Evolutionary conservation across 768 basidiomycete species (phyloP).

Genomic region (Infundibulicybe gibba): DNA sequence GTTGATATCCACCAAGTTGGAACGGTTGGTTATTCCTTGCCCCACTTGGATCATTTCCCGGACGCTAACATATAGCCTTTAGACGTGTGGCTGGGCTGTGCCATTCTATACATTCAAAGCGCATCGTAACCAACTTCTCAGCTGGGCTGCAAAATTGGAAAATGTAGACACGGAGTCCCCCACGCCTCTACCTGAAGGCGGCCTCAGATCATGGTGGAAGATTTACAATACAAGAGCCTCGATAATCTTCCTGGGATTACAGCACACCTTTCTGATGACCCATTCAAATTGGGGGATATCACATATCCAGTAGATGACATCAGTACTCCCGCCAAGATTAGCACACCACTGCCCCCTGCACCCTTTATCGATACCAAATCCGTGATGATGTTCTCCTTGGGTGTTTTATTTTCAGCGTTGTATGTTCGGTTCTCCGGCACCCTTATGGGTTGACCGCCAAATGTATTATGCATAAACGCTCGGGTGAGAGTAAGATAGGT

Average conservation of each 20-base stretch:
- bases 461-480: not conserved
- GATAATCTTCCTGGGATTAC: constrained; percentile 54
- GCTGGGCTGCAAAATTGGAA: constrained; percentile 43
- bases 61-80: not conserved
- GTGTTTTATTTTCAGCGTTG: not conserved
- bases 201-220: constrained; percentile 55
- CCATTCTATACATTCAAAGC: constrained; percentile 56
- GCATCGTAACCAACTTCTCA: constrained; percentile 50
- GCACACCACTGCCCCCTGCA: not conserved
- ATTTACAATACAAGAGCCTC: constrained; percentile 45
- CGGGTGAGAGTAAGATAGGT: too few species aligned
- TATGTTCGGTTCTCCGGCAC: not conserved
- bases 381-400: not conserved
- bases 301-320: not conserved
- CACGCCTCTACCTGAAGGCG: constrained; percentile 23
- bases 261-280: constrained; percentile 11
- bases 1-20: not conserved
- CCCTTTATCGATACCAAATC: not conserved
- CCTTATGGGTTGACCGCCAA: not conserved
- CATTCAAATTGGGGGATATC: constrained; percentile 12
- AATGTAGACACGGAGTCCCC: constrained; percentile 23
- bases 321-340: not conserved
- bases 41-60: not conserved
- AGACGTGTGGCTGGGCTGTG: constrained; percentile 69
- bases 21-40: not conserved